Evolutionary conservation across 345 rosid species (phyloP), one percentile per base, ranked within the genome.

Genomic region (Hirschfeldia incana): DNA sequence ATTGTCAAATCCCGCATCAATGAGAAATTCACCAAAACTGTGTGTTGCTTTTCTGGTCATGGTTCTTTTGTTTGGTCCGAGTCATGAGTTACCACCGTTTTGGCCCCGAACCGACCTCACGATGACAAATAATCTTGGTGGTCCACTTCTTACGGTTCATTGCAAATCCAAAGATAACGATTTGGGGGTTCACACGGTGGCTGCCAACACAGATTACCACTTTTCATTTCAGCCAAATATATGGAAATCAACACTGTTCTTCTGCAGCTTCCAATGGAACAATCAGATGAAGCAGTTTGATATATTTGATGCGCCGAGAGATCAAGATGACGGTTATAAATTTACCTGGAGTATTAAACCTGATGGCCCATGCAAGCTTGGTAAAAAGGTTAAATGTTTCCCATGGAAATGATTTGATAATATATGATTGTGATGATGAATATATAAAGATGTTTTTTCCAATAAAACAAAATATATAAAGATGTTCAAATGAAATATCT

Each of bases 351-450:
- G 1, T 46, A 33, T 74, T 1, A 68, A 46, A 16, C 4, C 37
- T 30, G 36, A 64, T 61, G 67, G 79, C 37, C 53, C 72, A 68
- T 80, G 79, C 67, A 80, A 64, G 61, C 64, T 75, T 32, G 60
- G 26, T 68, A 12, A 63, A 27, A 10, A 21, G 0, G 5, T 0
- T 8, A 4, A 3, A 34, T 80, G 83, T 60, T 28, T 4, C 15
- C 75, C 79, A 29, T 69, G 78, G 79, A 68, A 69, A 6, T 53
- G 13, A 8, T 37, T 30, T 63, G n/a, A 39, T 51, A 51, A 15
- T 51, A n/a, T 16, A 17, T 7, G 29, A 36, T 55, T 1, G 8
- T 37, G 37, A 36, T 13, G 17, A 59, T 76, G 5, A 60, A 8
- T 26, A 27, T 27, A 53, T 51, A 51, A 51, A 51, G 21, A 4